Base-by-base conservation (phyloP, 208 protist genomes). In the Trypanosomatidae sp. region DNA sequence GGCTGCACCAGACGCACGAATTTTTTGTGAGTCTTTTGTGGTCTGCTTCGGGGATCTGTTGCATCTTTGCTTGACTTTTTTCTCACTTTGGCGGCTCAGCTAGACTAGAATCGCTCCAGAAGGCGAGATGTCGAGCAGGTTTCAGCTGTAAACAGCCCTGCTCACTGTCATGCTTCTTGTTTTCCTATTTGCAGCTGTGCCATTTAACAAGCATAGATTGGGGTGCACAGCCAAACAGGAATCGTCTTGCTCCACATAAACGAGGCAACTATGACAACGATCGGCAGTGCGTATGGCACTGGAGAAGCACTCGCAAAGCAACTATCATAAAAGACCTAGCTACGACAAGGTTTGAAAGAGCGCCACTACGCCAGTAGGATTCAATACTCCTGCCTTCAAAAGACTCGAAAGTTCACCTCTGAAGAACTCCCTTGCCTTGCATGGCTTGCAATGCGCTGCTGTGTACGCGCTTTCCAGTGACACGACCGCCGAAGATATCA, bases 351-450 rank as follows among this genome's bases (percentile, higher is more conserved):
- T 22, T 47, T 69, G 46, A 10, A 83, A 75, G 4, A 83, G 50
- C 28, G 79, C 76, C 46, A 62, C 69, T 3, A 83, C 58, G 6
- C 79, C 79, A 25, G 64, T 53, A 36, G 69, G n/a, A 50, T 74
- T 77, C 50, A 83, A 36, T 5, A 83, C 69, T 2, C 79, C 73
- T 33, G 52, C 73, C n/a, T 79, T 56, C 7, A 76, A 68, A 39
- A 83, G 49, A 58, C 73, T 71, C 22, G 59, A n/a, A 30, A 83
- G 74, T 58, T 83, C 79, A 6, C 25, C 69, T n/a, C 47, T 66
- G 59, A 83, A 79, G 56, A 83, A 83, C 9, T 71, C 64, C 3
- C 10, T 62, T 5, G 66, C 41, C 19, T 62, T 71, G 33, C 47
- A 41, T n/a, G 71, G 39, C 19, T 49, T 68, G n/a, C 62, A 30